Evolutionary conservation across 2,329 filamentous ascomycete species (phyloP), one percentile per base, ranked within the genome.

Genomic region (Scolecobasidium constrictum): DNA sequence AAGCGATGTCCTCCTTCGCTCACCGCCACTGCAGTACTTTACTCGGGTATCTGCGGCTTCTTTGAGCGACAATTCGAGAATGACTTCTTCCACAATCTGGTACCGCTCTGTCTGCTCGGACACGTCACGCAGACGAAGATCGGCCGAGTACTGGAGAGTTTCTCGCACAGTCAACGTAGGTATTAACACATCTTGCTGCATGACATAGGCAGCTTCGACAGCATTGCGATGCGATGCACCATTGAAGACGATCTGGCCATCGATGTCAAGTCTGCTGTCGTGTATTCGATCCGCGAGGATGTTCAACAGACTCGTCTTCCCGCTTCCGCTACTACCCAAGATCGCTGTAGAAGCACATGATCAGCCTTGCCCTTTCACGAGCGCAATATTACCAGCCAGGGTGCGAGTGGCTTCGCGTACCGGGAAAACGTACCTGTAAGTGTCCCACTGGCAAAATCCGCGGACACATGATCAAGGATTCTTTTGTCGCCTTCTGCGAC

Each of bases 41-140:
- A 88, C 83, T 6, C 78, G 67, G 1, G 83, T 88, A 48, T 86
- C 66, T 18, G 83, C 83, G 45, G 83, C 86, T 49, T 87, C 82
- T 56, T 86, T 86, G 33, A 88, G 58, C 0, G 83, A 81, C 2
- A 88, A 62, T 52, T 88, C 82, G 6, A 82, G 62, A 35, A 88
- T 86, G 17, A 87, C 82, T 50, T 84, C 79, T 48, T 88, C 81
- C 1, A 88, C 83, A 12, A 86, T 72, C 9, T 62, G 67, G 21
- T 63, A 64, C 19, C 80, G 71, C 48, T 86, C 77, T 19, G 71
- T 65, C 9, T 67, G 59, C 0, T 72, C 76, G 1, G 75, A 77
- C 0, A 76, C 71, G 0, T 79, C 67, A 0, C 82, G 80, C 0
- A 88, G 64, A 19, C 83, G 73, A 43, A 88, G 61, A 52, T 85